These are phyloP conservation scores for Heterobasidion occidentale DNA, from an alignment of 1,284 basidiomycete genomes.

Conservation along the genomic window DNA sequence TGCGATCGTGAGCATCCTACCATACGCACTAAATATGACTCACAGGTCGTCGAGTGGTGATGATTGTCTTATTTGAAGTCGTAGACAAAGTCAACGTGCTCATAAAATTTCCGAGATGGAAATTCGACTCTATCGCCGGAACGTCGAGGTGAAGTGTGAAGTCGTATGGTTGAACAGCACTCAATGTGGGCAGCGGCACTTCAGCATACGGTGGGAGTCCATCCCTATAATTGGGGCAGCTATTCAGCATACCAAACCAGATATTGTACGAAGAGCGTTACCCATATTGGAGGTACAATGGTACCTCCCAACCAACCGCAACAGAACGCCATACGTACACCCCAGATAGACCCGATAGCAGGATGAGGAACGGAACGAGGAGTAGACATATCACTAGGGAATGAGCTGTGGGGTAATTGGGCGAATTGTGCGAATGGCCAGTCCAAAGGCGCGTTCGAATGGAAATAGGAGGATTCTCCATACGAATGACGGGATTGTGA, in stretches of 20 bases:
- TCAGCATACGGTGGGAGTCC: conserved; percentile 54
- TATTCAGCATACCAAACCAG: neutral
- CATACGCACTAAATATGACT: conserved; percentile 14
- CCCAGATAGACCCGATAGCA: conserved; percentile 57
- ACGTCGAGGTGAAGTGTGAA: conserved; percentile 59
- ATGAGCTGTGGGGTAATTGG: conserved; percentile 48
- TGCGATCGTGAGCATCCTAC: too few relatives aligned
- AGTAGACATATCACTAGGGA: conserved; percentile 51
- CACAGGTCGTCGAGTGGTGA: conserved; percentile 55
- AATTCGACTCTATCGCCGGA: conserved; percentile 59
- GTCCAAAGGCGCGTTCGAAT: conserved; percentile 15
- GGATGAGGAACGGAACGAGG: conserved; percentile 52
- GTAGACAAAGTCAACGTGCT: conserved; percentile 49
- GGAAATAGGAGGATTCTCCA: conserved; percentile 17
- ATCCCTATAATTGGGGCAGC: conserved; percentile 37
- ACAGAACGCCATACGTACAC: conserved; percentile 64
- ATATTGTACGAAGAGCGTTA: conserved; percentile 18
- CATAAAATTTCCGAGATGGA: conserved; percentile 78
- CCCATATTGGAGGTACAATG: conserved; percentile 72
- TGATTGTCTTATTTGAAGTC: conserved; percentile 51
- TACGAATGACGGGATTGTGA: conserved; percentile 4
- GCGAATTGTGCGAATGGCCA: conserved; percentile 26
- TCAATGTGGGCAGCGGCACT: conserved; percentile 38
- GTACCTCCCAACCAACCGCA: conserved; percentile 58
- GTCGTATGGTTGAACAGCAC: conserved; percentile 59